Conservation (phyloP, 495 filamentous ascomycete species). For the Staphylotrichum longicolle region DNA sequence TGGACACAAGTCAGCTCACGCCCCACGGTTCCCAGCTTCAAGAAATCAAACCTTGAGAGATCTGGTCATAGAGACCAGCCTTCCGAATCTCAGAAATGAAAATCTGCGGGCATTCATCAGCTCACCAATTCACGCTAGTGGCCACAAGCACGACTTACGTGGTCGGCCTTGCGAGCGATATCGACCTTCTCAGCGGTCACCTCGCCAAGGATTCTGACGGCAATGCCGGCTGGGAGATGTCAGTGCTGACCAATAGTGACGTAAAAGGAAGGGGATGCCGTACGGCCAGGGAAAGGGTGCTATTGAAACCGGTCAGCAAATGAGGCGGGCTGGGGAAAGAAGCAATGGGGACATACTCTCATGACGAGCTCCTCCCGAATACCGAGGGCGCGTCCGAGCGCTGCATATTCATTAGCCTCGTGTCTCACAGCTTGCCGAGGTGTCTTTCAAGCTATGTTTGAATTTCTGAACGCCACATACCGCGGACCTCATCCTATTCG, state of each 20-base stretch:
- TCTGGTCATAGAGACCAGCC: constrained; percentile 76
- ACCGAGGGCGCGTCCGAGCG: constrained; percentile 22
- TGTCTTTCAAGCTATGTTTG: background rate
- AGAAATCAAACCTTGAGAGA: constrained; percentile 25
- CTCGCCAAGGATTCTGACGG: constrained; percentile 85
- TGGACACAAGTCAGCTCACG: constrained; percentile 7
- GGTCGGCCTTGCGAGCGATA: constrained; percentile 80
- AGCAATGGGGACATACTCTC: constrained; percentile 14
- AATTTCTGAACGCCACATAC: constrained; percentile 15
- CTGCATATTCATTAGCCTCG: constrained; percentile 14
- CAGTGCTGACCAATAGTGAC: constrained; percentile 37
- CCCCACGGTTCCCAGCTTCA: background rate
- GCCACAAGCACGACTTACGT: constrained; percentile 29
- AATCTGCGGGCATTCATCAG: constrained; percentile 40
- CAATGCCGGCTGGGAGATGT: constrained; percentile 62
- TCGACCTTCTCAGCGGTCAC: constrained; percentile 75
- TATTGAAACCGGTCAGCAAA: constrained; percentile 10
- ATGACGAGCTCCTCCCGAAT: constrained; percentile 27
- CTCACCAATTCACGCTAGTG: background rate
- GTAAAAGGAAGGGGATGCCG: constrained; percentile 29
- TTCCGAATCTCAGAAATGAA: constrained; percentile 85
- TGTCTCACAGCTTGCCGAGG: background rate
- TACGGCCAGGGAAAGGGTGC: constrained; percentile 68
- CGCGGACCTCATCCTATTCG: constrained; percentile 25
- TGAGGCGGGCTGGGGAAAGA: background rate